Evolutionary conservation across 371 early-diverging fungal genomes (phyloP), one percentile per base, ranked within the genome.

Genomic region (Mortierella sp.): DNA sequence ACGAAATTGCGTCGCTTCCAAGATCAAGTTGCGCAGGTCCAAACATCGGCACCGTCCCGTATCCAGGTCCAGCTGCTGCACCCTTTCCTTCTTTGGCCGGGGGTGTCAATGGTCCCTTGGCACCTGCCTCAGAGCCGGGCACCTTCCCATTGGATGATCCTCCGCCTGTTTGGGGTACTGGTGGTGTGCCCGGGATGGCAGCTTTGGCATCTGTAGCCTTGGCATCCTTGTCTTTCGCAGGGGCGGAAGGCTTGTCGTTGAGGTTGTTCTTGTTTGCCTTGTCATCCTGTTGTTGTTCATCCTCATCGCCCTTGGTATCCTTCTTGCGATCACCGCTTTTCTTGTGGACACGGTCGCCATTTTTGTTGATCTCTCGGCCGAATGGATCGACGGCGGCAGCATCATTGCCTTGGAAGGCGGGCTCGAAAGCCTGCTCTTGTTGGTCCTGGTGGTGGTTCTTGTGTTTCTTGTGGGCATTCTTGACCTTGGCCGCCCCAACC

Each of bases 31-130:
- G 86, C 14, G 86, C 86, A 50, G 86, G 86, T 0, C 86, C 82
- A 82, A 85, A 85, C 86, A 85, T 82, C 0, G 86, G 86, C 26
- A 85, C 86, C 0, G 75, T 80, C 16, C 82, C 86, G 28, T 79
- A 85, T 1, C 73, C 68, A 21, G 34, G 21, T 42, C 24, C 78
- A 5, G 24, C 68, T 57, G 68, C 50, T 9, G 31, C n/a, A 11
- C 48, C 70, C 60, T 73, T 50, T 13, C 60, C 72, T 13, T 70
- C 74, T 60, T 76, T 50, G 16, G 48, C 42, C 8, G 73, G 48
- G 13, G 70, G 55, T 2, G 65, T 52, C 3, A 9, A 9, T 26
- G 70, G 38, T 4, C 21, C 54, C 21, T 54, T 58, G n/a, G 34
- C 42, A 11, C 34, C 73, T 5, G 73, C 48, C 14, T 48, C 48